Conservation (phyloP, 140 eudicot species). For the Oenanthe javanica region DNA sequence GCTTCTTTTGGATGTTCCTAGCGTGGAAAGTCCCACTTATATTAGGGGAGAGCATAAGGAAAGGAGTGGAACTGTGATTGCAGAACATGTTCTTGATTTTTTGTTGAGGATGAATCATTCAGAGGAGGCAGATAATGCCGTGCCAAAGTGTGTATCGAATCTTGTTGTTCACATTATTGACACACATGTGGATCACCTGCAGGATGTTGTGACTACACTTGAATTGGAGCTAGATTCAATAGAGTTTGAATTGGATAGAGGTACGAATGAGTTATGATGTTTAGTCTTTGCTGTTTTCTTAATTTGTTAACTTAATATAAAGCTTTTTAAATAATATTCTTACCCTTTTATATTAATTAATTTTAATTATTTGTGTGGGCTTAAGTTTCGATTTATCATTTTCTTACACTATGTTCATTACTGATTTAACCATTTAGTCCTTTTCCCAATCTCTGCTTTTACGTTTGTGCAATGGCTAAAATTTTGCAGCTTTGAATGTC, state of each 20-base stretch:
- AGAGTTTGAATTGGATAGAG: conserved; percentile 83
- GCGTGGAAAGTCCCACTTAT: conserved; percentile 30
- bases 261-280: conserved; percentile 26
- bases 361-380: neutral
- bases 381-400: neutral
- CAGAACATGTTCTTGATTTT: conserved; percentile 50
- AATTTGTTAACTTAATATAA: neutral
- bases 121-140: conserved; percentile 98
- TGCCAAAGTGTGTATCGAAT: conserved; percentile 77
- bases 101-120: conserved; percentile 59
- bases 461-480: neutral
- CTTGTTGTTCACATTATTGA: conserved; percentile 89
- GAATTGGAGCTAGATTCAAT: conserved; percentile 79
- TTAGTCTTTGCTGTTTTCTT: neutral
- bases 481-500: neutral
- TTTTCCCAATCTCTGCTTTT: neutral
- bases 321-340: neutral
- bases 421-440: neutral
- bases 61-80: conserved; percentile 32
- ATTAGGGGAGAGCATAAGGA: conserved; percentile 16
- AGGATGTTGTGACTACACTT: conserved; percentile 51
- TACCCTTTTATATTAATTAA: neutral
- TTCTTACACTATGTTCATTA: neutral
- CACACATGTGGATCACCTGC: conserved; percentile 92
- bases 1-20: conserved; percentile 38